Base-by-base conservation (phyloP, 768 basidiomycete species). In the Kwoniella europaea region DNA sequence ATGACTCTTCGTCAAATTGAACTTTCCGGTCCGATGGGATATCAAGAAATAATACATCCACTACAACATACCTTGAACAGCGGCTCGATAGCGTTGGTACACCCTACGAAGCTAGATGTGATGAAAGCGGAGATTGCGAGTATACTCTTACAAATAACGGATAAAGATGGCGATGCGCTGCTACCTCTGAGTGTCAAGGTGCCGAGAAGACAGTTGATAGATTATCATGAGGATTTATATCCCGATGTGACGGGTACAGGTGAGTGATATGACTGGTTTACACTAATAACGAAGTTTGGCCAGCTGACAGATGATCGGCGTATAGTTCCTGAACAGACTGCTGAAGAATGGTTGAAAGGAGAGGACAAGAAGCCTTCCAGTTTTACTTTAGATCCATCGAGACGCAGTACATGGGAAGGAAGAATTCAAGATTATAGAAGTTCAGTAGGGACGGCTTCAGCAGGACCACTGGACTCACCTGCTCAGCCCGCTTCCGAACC, bases 91-190 rank as follows among this genome's bases (percentile, higher is more conserved):
- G 72, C 78, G 4, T 77, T 82, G 4, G 69, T 73, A 2, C 68
- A 72, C 29, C 76, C 75, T 16, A 66, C 61, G 0, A 62, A 46
- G 3, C 67, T 84, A n/a, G 74, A 82, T 42, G 83, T 84, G 22
- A 84, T 83, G 84, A 70, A 82, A 41, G 83, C 84, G 4, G 82
- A 85, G 72, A 82, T 85, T 59, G 81, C 78, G 12, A 79, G 77
- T 13, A 50, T 78, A 12, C 43, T 80, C 24, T 41, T 85, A 16
- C 71, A 77, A 16, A 70, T 82, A 9, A 71, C 78, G 46, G 77
- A 79, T 55, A 77, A 79, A 55, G 81, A 81, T 63, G 77, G 77
- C 4, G 77, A 80, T 61, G 73, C 77, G 1, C 64, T 85, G 43
- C n/a, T 84, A 0, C 85, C 85, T 3, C 67, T 84, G 0, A 65